Base-by-base conservation (phyloP, 106 monocot genomes). In the Dioscorea dumetorum region DNA sequence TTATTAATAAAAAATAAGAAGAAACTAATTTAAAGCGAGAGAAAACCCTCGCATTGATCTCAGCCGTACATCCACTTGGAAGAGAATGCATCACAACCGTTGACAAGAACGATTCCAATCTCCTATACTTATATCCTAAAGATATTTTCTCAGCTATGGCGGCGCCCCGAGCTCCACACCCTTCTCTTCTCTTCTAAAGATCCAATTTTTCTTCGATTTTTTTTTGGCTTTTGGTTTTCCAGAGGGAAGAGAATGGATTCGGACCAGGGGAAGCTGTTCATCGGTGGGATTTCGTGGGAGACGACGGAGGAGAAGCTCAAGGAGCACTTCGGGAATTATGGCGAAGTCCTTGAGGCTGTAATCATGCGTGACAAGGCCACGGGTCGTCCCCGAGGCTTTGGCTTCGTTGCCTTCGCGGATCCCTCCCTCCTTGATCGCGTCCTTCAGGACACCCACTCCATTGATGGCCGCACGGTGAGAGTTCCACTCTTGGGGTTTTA, bases 221-320 rank as follows among this genome's bases (percentile, higher is more conserved):
- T 34, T 2, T 41, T 41, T 2, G 41, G 10, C 6, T 41, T 41
- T 41, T 41, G 41, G 41, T 41, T 41, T 41, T 28, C 6, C 0
- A 60, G 60, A 18, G 49, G 20, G 33, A 15, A 20, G 19, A 49
- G 3, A 24, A 90, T 90, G 90, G 90, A 90, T 76, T 83, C 90
- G 33, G 90, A 86, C 64, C 74, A 83, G 70, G 86, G 90, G 24
- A 90, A 90, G 86, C 80, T 90, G 28, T 90, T 90, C 70, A 76
- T 90, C 63, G 90, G 90, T 13, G 90, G 90, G 24, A 90, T 90
- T 22, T 90, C 90, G 60, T 90, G 86, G 86, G 90, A 90, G 67
- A 90, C 90, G 41, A 79, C 83, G 52, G 90, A 90, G 83, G 90
- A 90, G 5, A 63, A 72, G 69, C 78, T 90, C 13, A 78, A 76